Percentiles rank a stretch among this genome's conserved stretches.
Conservation (phyloP, 352 stramenopile genomes). For the Pseudoperonospora humuli region DNA sequence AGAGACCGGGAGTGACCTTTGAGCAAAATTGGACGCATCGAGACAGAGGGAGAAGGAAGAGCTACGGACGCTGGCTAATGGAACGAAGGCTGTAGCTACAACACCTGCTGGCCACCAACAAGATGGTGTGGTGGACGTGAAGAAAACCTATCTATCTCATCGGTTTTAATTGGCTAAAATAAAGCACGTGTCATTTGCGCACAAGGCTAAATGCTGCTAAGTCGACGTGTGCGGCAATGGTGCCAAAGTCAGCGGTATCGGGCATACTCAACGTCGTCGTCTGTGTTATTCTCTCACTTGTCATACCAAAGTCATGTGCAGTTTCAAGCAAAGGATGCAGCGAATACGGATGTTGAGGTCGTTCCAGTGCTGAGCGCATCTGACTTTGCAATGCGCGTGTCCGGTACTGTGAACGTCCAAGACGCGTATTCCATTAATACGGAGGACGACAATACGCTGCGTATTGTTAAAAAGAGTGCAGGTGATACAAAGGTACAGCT, state of each 20-base stretch:
- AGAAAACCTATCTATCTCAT: too few relatives aligned
- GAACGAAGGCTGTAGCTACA: too few relatives aligned
- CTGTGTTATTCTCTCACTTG: slow-evolving; percentile 30
- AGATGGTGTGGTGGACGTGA: neutral
- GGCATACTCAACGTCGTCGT: too few relatives aligned
- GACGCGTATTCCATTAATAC: slow-evolving; percentile 13
- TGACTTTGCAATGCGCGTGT: slow-evolving; percentile 28
- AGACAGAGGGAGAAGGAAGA: neutral
- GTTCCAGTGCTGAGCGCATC: slow-evolving; percentile 36
- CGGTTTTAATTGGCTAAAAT: neutral
- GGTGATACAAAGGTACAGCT: slow-evolving; percentile 21
- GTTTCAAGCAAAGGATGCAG: slow-evolving; percentile 31
- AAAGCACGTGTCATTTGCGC: too few relatives aligned
- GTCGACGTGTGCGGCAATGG: neutral
- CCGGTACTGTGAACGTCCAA: neutral
- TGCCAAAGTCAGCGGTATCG: too few relatives aligned
- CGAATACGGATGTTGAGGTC: slow-evolving; percentile 31
- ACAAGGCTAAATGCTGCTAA: neutral
- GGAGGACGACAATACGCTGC: slow-evolving; percentile 24
- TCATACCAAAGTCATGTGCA: slow-evolving; percentile 35
- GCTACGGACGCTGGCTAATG: neutral
- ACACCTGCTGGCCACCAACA: neutral
- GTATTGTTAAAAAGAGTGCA: slow-evolving; percentile 22
- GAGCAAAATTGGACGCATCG: slow-evolving; percentile 95
- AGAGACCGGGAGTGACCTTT: slow-evolving; percentile 99